Conservation (phyloP, 352 stramenopile genomes). For the Pythium utonaiense region DNA sequence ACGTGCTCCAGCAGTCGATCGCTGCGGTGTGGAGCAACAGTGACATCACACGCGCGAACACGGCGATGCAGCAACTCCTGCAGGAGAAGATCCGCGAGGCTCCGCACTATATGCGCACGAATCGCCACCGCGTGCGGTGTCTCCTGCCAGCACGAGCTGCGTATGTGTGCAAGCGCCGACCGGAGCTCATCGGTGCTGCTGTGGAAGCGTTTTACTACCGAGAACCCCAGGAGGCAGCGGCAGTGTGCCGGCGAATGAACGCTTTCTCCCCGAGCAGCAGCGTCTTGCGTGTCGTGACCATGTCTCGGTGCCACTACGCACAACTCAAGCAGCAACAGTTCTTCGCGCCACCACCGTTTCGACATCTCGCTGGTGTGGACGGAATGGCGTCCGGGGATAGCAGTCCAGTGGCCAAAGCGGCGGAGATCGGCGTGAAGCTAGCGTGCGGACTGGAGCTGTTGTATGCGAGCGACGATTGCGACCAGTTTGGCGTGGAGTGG, state of each 20-base stretch:
- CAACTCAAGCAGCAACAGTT: slow-evolving; percentile 81
- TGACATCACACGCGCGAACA: slow-evolving; percentile 12
- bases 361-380: slow-evolving; percentile 6
- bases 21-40: slow-evolving; percentile 6
- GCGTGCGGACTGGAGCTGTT: slow-evolving; percentile 73
- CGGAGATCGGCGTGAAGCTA: slow-evolving; percentile 74
- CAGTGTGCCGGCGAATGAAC: slow-evolving; percentile 54
- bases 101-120: slow-evolving; percentile 20
- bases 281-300: slow-evolving; percentile 37
- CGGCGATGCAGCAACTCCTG: slow-evolving; percentile 19
- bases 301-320: slow-evolving; percentile 81
- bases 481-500: slow-evolving; percentile 47
- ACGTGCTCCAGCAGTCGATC: slow-evolving; percentile 4
- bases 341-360: slow-evolving; percentile 58
- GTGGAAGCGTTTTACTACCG: slow-evolving; percentile 43
- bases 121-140: slow-evolving; percentile 31
- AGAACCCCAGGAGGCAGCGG: slow-evolving; percentile 32
- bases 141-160: slow-evolving; percentile 19
- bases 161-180: slow-evolving; percentile 10
- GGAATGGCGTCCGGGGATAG: neutral
- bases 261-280: slow-evolving; percentile 30
- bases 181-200: slow-evolving; percentile 23
- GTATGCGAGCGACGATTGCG: slow-evolving; percentile 35
- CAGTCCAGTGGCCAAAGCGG: slow-evolving; percentile 29
- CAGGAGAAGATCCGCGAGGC: slow-evolving; percentile 19